Evolutionary conservation across 805 yeast species (phyloP), one percentile per base, ranked within the genome.

Genomic region (Saturnispora quitensis): DNA sequence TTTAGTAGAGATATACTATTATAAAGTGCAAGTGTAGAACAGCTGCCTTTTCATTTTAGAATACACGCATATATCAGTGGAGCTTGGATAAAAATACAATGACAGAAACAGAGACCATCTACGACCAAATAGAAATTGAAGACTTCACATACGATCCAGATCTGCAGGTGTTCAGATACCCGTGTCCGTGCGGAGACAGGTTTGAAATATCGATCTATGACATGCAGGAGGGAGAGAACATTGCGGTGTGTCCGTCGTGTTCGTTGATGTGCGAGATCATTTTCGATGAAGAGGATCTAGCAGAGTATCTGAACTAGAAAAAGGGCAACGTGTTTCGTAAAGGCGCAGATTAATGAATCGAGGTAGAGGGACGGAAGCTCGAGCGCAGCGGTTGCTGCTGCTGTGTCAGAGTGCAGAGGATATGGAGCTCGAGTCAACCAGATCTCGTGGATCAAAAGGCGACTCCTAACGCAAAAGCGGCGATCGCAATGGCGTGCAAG

Each of bases 101-200:
- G 47, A 18, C 33, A 64, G 63, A 49, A 57, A 77, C 82, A 74
- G 83, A 82, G 48, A 72, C 82, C 1, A 76, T 83, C 34, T 93
- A 93, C 68, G 99, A 93, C 68, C 95, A 93, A 65, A 83, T 93
- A 52, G 99, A 93, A 73, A 93, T 93, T 49, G 99, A 93, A 68
- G 99, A 93, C 66, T 90, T 93, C 82, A 82, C 89, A 2, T 93
- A 80, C 65, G 97, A 93, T 66, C 80, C 90, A 3, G 73, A 72
- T n/a, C 80, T 86, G 13, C 89, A 86, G 66, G 68, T 88, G 25
- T 88, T 90, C 69, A 85, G 89, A 48, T 91, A 90, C 62, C 99
- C 99, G 4, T 93, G 99, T 73, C 99, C 99, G 1, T 93, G 99
- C 68, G 99, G 99, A 9, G 99, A 93, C 67, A 76, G 82, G 62